Conservation (phyloP, 2,329 filamentous ascomycete species). For the Fusarium nanum region DNA sequence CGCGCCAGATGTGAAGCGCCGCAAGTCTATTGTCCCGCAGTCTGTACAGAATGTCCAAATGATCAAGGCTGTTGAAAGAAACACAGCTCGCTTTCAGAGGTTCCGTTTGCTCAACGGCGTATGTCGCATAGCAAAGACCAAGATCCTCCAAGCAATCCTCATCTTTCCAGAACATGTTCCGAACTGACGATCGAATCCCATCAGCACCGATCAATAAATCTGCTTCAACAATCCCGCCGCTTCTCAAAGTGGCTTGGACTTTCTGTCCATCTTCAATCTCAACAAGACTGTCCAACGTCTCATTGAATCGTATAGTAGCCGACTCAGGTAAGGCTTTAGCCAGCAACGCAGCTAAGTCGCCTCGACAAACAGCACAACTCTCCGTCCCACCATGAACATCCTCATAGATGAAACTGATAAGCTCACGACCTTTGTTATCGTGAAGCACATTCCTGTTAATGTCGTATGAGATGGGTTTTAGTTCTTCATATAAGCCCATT, state of each 20-base stretch:
- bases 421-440: neutral
- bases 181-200: neutral
- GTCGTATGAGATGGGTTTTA: neutral
- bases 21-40: neutral
- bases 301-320: neutral
- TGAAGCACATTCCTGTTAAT: neutral
- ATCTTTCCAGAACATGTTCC: neutral
- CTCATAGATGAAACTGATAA: neutral
- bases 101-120: rapidly evolving
- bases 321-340: neutral
- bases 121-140: neutral
- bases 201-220: neutral
- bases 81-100: neutral
- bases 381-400: rapidly evolving
- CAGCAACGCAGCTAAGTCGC: rapidly evolving
- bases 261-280: neutral
- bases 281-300: rapidly evolving
- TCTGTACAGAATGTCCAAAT: neutral
- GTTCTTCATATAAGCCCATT: neutral
- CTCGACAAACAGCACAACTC: neutral
- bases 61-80: neutral
- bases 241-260: neutral
- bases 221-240: rapidly evolving
- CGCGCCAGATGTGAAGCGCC: neutral
- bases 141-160: neutral